Percentiles rank a stretch among this genome's conserved stretches.
phyloP scores from a whole-genome alignment of 2,329 filamentous ascomycete species.

The Fusarium sp. region DNA sequence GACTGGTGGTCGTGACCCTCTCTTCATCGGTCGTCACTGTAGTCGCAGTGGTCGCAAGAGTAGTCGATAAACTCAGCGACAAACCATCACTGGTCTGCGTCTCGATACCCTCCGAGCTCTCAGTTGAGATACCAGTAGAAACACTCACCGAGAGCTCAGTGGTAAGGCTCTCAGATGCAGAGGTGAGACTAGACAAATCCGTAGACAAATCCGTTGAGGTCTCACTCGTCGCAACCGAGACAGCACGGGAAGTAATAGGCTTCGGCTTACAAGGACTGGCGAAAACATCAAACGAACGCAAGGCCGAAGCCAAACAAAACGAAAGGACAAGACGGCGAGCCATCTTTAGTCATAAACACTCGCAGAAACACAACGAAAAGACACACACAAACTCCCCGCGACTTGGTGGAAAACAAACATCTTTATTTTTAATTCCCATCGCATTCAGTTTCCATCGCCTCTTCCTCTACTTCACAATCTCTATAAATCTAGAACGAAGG shows the following conservation, averaged over 20 bases:
- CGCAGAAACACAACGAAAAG: neutral
- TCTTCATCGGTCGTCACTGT: neutral
- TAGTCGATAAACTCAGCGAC: neutral
- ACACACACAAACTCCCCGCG: neutral
- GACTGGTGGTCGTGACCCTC: neutral
- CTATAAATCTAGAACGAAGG: constrained; percentile 4
- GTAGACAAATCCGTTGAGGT: neutral
- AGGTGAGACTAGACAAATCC: neutral
- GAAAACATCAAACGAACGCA: neutral
- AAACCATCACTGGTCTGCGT: neutral
- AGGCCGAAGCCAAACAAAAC: constrained; percentile 5
- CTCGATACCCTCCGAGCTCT: neutral
- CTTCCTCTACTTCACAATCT: neutral
- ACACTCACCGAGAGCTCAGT: neutral
- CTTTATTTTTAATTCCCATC: neutral
- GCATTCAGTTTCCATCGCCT: neutral
- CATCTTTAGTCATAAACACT: neutral
- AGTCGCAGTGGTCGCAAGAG: neutral
- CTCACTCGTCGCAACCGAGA: neutral
- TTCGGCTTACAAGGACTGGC: constrained; percentile 7
- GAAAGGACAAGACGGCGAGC: constrained; percentile 32
- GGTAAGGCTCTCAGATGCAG: neutral
- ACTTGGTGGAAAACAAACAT: neutral
- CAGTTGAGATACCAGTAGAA: neutral
- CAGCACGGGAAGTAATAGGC: neutral